These are phyloP conservation scores for Pythium graminicola DNA, from an alignment of 352 stramenopile genomes.

Conservation along the genomic window DNA sequence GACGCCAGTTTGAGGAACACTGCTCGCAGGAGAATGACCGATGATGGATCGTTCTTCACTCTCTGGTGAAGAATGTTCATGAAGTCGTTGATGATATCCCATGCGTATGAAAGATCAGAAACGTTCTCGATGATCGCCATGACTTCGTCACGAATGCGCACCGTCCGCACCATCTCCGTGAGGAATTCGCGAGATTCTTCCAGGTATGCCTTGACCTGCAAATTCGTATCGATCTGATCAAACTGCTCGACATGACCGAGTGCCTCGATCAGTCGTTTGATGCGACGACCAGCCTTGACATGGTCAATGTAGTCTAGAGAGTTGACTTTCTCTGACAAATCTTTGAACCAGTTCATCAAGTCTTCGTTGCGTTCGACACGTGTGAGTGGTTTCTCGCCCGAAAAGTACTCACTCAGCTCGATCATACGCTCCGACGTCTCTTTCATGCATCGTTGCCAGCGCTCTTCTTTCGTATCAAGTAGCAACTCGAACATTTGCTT, in stretches of 20 bases:
- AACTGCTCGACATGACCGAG: conserved; percentile 94
- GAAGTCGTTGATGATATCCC: conserved; percentile 94
- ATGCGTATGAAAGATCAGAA: conserved; percentile 92
- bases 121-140: conserved; percentile 92
- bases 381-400: conserved; percentile 88
- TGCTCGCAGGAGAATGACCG: conserved; percentile 88
- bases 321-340: conserved; percentile 87
- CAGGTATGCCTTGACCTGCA: conserved; percentile 94
- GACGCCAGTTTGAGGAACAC: conserved; percentile 94
- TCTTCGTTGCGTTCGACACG: conserved; percentile 92
- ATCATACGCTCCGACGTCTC: conserved; percentile 88
- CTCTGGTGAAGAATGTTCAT: conserved; percentile 91
- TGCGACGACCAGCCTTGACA: conserved; percentile 90
- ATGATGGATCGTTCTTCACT: conserved; percentile 90
- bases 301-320: conserved; percentile 88
- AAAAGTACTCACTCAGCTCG: conserved; percentile 93
- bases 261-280: conserved; percentile 91
- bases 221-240: conserved; percentile 93
- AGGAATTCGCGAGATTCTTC: conserved; percentile 89
- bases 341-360: conserved; percentile 90
- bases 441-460: conserved; percentile 88
- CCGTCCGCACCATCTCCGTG: conserved; percentile 92
- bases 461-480: conserved; percentile 85
- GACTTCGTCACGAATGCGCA: conserved; percentile 89
- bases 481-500: conserved; percentile 91